A percentile compares a stretch with the other conserved stretches of the same genome.
These are phyloP conservation scores for Hypoxylon fragiforme DNA, from an alignment of 495 filamentous ascomycete genomes.

Conservation along the genomic window DNA sequence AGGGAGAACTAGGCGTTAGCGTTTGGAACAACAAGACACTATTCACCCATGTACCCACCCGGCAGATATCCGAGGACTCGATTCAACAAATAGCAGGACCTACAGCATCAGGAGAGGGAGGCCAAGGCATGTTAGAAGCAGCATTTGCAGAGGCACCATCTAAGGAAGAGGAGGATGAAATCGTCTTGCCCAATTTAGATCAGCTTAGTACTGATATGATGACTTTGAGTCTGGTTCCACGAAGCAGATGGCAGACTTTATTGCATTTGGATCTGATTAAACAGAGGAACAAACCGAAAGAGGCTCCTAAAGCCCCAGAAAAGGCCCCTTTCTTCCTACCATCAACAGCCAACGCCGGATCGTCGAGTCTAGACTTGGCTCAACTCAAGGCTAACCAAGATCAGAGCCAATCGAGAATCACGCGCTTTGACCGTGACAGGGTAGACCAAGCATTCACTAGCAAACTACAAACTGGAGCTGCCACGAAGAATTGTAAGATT, in stretches of 20 bases:
- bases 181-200: slow-evolving; percentile 59
- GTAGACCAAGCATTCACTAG: slow-evolving; percentile 60
- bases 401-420: slow-evolving; percentile 42
- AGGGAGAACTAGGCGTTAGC: slow-evolving; percentile 82
- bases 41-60: slow-evolving; percentile 83
- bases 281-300: slow-evolving; percentile 90
- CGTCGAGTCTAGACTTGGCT: slow-evolving; percentile 28
- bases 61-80: slow-evolving; percentile 74
- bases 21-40: slow-evolving; percentile 93
- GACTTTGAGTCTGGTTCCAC: slow-evolving; percentile 86
- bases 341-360: slow-evolving; percentile 55
- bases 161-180: slow-evolving; percentile 50
- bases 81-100: slow-evolving; percentile 65
- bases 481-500: slow-evolving; percentile 55
- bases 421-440: slow-evolving; percentile 43
- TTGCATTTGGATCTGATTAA: slow-evolving; percentile 88
- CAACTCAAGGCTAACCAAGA: slow-evolving; percentile 22
- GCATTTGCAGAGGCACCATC: slow-evolving; percentile 61
- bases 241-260: slow-evolving; percentile 89
- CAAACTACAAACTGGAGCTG: slow-evolving; percentile 55
- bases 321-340: slow-evolving; percentile 97
- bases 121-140: slow-evolving; percentile 64
- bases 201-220: slow-evolving; percentile 80
- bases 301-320: slow-evolving; percentile 86
- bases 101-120: slow-evolving; percentile 82